Percentiles rank a stretch among this genome's conserved stretches.
These are phyloP conservation scores for Syncephalastrum racemosum DNA, from an alignment of 371 early-diverging fungal species.

Conservation along the genomic window DNA sequence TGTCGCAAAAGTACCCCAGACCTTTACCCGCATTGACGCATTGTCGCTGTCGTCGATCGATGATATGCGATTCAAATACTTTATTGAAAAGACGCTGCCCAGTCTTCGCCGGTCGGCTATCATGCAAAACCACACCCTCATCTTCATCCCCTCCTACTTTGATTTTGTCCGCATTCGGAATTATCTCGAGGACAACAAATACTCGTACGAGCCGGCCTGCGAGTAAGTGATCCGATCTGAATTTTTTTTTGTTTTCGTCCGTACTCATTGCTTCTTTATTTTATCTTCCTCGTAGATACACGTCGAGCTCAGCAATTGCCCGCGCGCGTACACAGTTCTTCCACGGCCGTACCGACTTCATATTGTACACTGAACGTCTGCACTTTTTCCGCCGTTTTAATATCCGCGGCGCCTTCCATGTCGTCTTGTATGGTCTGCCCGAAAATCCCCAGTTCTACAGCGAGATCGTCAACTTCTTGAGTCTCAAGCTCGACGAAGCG, in stretches of 20 bases:
- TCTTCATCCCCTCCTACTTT: slow-evolving; percentile 95
- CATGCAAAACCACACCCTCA: slow-evolving; percentile 72
- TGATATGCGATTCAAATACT: slow-evolving; percentile 85
- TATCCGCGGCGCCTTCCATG: slow-evolving; percentile 81
- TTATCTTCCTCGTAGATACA: slow-evolving; percentile 46
- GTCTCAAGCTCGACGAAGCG: slow-evolving; percentile 46
- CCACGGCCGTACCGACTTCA: slow-evolving; percentile 72
- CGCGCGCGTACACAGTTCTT: slow-evolving; percentile 79
- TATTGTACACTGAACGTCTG: slow-evolving; percentile 91
- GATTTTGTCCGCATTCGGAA: slow-evolving; percentile 94
- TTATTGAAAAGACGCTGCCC: slow-evolving; percentile 72
- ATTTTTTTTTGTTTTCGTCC: no score
- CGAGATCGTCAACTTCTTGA: slow-evolving; percentile 78
- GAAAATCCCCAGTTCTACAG: slow-evolving; percentile 86
- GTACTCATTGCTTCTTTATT: slow-evolving; percentile 4
- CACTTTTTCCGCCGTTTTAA: slow-evolving; percentile 90
- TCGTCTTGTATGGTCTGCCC: slow-evolving; percentile 91
- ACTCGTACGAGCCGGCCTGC: slow-evolving; percentile 72
- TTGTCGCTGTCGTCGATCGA: slow-evolving; percentile 61
- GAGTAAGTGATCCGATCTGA: slow-evolving; percentile 68
- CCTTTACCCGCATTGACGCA: slow-evolving; percentile 70
- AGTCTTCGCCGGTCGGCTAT: slow-evolving; percentile 59
- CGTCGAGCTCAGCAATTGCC: slow-evolving; percentile 66
- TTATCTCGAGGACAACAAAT: slow-evolving; percentile 74
- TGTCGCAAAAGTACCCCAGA: slow-evolving; percentile 77